Conservation (phyloP, 441 rosid genomes). For the Populus hybrid region DNA sequence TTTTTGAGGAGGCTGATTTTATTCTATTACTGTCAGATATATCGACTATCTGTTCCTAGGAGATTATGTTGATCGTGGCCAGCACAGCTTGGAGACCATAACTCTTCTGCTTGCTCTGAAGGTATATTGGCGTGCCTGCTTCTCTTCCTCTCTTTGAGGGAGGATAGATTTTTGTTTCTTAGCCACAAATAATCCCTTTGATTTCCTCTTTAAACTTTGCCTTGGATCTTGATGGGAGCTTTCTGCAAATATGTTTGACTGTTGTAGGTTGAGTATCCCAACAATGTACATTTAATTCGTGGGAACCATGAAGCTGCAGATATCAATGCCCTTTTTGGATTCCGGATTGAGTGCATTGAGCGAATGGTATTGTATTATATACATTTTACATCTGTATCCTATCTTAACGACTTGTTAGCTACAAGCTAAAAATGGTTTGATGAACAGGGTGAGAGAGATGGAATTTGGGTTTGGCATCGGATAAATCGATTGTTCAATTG, state of each 20-base stretch:
- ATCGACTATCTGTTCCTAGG: constrained; percentile 99
- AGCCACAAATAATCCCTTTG: background rate
- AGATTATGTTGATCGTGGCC: constrained; percentile 99
- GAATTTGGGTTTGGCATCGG: constrained; percentile 99
- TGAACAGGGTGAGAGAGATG: constrained; percentile 95
- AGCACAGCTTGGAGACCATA: constrained; percentile 97
- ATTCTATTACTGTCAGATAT: constrained; percentile 57
- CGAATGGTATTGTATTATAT: constrained; percentile 68
- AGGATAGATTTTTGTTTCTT: background rate
- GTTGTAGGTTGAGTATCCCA: constrained; percentile 84
- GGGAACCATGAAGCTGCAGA: constrained; percentile 99
- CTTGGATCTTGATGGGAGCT: constrained; percentile 17
- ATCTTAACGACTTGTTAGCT: constrained; percentile 2
- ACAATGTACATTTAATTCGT: constrained; percentile 89
- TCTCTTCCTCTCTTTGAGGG: background rate
- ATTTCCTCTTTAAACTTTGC: constrained; percentile 5
- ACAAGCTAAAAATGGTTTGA: constrained; percentile 23
- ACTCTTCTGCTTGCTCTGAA: constrained; percentile 93
- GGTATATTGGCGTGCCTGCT: constrained; percentile 37
- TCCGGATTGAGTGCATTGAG: constrained; percentile 96
- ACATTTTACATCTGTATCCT: background rate
- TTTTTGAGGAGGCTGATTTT: constrained; percentile 12
- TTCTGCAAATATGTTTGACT: constrained; percentile 17
- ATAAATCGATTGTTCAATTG: constrained; percentile 95
- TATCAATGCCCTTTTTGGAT: constrained; percentile 98